These are phyloP conservation scores for Nevesoporus exiguus DNA, from an alignment of 768 basidiomycete species.

Conservation along the genomic window DNA sequence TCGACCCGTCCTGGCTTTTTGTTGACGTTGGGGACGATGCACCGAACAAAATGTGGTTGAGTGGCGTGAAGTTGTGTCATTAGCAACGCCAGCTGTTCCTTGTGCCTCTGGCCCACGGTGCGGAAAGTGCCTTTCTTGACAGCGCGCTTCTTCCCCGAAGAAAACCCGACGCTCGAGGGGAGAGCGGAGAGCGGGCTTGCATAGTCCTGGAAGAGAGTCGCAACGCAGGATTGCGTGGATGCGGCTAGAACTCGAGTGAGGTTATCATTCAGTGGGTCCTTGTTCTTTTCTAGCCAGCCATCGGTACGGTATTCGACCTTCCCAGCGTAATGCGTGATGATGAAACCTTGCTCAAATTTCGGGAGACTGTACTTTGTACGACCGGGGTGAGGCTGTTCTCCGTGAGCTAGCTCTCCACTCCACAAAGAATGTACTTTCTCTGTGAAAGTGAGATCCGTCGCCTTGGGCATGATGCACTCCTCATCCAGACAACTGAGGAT, in stretches of 20 bases:
- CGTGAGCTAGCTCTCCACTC: conserved; percentile 41
- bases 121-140: conserved; percentile 97
- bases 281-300: conserved; percentile 99
- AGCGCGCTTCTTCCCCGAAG: conserved; percentile 58
- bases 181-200: conserved; percentile 41
- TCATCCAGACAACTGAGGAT: conserved; percentile 93
- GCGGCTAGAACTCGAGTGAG: conserved; percentile 82
- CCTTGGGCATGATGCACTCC: conserved; percentile 99
- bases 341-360: conserved; percentile 91
- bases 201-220: conserved; percentile 81
- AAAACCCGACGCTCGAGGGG: conserved; percentile 36
- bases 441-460: conserved; percentile 91
- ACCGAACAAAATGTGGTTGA: conserved; percentile 96
- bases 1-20: conserved; percentile 93
- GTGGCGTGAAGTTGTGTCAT: conserved; percentile 91
- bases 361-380: conserved; percentile 81
- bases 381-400: conserved; percentile 62
- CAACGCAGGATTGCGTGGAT: conserved; percentile 80
- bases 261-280: conserved; percentile 96
- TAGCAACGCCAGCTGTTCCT: conserved; percentile 88
- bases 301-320: conserved; percentile 94
- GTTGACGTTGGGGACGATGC: conserved; percentile 91
- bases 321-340: conserved; percentile 94
- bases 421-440: conserved; percentile 85
- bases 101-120: conserved; percentile 93